phyloP scores from a whole-genome alignment of 179 eudicot genomes.

The Heliamphora pulchella region DNA sequence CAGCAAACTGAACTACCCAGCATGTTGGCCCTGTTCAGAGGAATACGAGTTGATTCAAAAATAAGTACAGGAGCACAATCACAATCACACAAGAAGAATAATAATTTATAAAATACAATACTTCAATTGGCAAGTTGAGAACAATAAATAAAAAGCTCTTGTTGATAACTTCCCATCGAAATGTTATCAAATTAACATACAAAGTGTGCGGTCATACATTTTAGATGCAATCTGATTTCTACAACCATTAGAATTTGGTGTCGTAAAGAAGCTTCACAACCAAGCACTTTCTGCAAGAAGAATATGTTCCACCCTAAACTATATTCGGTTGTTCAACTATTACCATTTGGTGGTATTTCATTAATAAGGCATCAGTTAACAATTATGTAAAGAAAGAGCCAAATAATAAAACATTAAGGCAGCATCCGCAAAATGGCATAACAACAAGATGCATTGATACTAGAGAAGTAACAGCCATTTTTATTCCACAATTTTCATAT shows the following conservation, averaged over 20 bases:
- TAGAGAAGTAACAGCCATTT: background rate
- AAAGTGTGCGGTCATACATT: background rate
- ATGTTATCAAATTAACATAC: background rate
- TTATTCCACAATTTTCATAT: background rate
- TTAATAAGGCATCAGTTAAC: too few species aligned
- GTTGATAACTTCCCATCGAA: background rate
- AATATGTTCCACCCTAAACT: background rate
- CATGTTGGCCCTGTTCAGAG: too few species aligned
- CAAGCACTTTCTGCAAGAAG: background rate
- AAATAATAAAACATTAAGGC: too few species aligned
- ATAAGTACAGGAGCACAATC: too few species aligned
- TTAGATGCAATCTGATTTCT: constrained; percentile 5
- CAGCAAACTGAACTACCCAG: too few species aligned
- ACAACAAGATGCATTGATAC: background rate
- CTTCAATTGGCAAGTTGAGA: background rate
- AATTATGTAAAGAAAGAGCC: too few species aligned
- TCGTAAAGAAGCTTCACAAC: background rate
- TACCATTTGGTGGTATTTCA: background rate
- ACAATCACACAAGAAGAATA: too few species aligned
- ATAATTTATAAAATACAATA: too few species aligned
- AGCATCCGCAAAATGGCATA: too few species aligned
- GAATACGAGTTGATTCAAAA: too few species aligned
- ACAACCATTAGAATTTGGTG: background rate
- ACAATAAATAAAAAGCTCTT: background rate
- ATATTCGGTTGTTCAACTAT: background rate